phyloP scores from a whole-genome alignment of 1,284 basidiomycete genomes.

The Ustilago sp. region DNA sequence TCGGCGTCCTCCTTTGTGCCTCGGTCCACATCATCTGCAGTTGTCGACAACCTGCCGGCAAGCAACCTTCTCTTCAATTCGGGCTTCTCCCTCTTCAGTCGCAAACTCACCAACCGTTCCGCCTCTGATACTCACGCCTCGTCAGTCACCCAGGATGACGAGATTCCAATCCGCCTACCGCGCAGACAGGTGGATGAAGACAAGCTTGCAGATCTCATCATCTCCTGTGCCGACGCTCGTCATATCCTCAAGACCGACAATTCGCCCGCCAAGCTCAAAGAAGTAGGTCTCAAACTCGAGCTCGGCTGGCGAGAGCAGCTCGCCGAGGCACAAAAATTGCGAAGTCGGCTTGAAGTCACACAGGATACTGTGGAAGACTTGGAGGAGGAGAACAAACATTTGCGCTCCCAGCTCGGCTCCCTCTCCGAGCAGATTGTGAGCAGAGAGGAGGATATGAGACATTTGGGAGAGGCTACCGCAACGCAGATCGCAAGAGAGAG shows the following conservation, averaged over 20 bases:
- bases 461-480: conserved; percentile 1
- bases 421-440: conserved; percentile 41
- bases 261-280: conserved; percentile 24
- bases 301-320: conserved; percentile 45
- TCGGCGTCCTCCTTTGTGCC: conserved; percentile 11
- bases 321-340: conserved; percentile 30
- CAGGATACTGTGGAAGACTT: conserved; percentile 47
- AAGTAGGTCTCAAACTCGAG: conserved; percentile 41
- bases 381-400: conserved; percentile 46
- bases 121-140: conserved; percentile 14
- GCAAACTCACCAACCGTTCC: conserved; percentile 12
- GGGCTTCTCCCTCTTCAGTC: conserved; percentile 21
- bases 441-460: conserved; percentile 28
- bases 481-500: conserved; percentile 11
- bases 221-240: conserved; percentile 42
- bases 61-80: conserved; percentile 14
- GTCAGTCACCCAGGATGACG: background rate
- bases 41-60: conserved; percentile 7
- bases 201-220: conserved; percentile 35
- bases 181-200: conserved; percentile 39
- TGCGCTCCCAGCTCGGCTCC: conserved; percentile 33
- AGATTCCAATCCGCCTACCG: conserved; percentile 20
- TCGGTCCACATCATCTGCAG: background rate
- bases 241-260: conserved; percentile 42
- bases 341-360: conserved; percentile 15